Base-by-base conservation (phyloP, 2,329 filamentous ascomycete genomes). In the Penicillium psychrosexuale region DNA sequence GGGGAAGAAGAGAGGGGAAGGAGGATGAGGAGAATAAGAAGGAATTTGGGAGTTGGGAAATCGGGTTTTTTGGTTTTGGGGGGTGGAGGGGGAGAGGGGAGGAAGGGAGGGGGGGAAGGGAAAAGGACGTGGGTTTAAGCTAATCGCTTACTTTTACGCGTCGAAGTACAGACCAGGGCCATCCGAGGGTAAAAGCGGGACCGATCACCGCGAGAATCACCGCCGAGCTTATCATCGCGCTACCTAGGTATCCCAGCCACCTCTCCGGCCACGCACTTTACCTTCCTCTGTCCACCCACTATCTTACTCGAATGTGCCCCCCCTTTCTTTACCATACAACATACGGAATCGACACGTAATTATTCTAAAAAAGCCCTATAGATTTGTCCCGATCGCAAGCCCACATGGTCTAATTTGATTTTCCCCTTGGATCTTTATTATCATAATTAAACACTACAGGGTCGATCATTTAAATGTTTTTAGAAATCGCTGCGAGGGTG, bases 331-430 rank as follows among this genome's bases (percentile, higher is more conserved):
- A 44, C 28, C 6, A 12, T 44, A 17, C 58, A 56, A 53, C 53
- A 48, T 60, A 63, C 58, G 47, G 22, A 62, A 58, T 65, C 58
- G 61, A 64, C 61, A 60, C 51, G 55, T 64, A 62, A 61, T 58
- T 55, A 58, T 49, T 39, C 33, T 30, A 19, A 42, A 47, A 51
- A 55, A 37, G 42, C 40, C 36, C 34, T 57, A 49, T 40, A 58
- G 53, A 53, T 51, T 53, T 38, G 50, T 33, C 47, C 56, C 50
- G 57, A 59, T 57, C 55, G 38, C n/a, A 40, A 46, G 37, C 47
- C 57, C 54, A 59, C 49, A 57, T 59, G 57, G 51, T 39, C 50
- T 34, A 51, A 42, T 46, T 56, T 39, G 22, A 11, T 39, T 34
- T 33, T 24, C 44, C 44, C 45, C 30, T 49, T 53, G 37, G 34